A percentile compares a stretch with the other conserved stretches of the same genome.
phyloP scores from a whole-genome alignment of 2,329 filamentous ascomycete genomes.

The Purpureocillium lavendulum region DNA sequence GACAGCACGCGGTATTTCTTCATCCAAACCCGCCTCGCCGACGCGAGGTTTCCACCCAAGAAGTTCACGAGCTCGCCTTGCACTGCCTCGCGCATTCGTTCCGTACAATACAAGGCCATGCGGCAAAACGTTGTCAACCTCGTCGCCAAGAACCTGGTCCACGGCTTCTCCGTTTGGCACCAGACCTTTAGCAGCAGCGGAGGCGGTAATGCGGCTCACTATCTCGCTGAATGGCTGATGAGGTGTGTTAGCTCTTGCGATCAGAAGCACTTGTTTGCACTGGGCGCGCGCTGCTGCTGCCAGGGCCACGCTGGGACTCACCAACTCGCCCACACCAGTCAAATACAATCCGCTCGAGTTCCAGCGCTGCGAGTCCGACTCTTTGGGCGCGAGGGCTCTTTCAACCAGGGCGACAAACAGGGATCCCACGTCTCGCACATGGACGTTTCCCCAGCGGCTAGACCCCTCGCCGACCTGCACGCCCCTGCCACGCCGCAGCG shows the following conservation, averaged over 20 bases:
- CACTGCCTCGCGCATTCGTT: slow-evolving; percentile 44
- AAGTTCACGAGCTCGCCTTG: slow-evolving; percentile 41
- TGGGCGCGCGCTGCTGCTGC: too few species aligned
- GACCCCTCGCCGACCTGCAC: slow-evolving; percentile 23
- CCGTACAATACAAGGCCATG: slow-evolving; percentile 44
- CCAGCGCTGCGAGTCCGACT: slow-evolving; percentile 20
- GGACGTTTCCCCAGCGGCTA: slow-evolving; percentile 25
- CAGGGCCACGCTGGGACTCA: too few species aligned
- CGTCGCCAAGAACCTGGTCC: slow-evolving; percentile 18
- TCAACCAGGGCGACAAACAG: slow-evolving; percentile 20
- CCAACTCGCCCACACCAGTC: slow-evolving; percentile 16
- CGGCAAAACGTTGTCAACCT: slow-evolving; percentile 34
- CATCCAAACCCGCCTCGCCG: too few species aligned
- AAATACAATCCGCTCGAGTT: slow-evolving; percentile 29
- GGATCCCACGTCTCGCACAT: slow-evolving; percentile 22
- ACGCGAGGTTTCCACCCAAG: slow-evolving; percentile 44
- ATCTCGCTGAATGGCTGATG: too few species aligned
- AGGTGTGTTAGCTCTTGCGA: too few species aligned
- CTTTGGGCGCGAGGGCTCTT: slow-evolving; percentile 13
- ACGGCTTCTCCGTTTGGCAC: too few species aligned
- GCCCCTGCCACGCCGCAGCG: slow-evolving; percentile 3
- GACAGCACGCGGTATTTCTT: background rate
- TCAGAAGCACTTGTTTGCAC: too few species aligned
- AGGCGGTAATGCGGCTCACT: too few species aligned
- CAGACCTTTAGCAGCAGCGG: too few species aligned